phyloP scores from a whole-genome alignment of 192 early-diverging fungal genomes.

The Pilaira anomala region DNA sequence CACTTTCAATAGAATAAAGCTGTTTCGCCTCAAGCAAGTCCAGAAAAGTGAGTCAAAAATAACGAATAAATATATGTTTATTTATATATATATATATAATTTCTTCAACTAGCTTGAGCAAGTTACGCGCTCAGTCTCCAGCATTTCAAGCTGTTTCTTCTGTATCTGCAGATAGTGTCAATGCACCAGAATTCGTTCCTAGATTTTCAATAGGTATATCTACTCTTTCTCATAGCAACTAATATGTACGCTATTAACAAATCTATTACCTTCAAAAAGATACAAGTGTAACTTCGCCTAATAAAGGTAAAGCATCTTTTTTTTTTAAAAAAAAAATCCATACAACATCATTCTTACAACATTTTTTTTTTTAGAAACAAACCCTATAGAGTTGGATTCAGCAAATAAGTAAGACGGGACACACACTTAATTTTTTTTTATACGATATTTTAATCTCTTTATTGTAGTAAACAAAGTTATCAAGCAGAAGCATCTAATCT shows the following conservation, averaged over 20 bases:
- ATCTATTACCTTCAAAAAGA: too few species aligned
- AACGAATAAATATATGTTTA: not conserved
- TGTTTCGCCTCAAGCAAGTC: constrained; percentile 13
- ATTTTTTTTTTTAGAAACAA: too few species aligned
- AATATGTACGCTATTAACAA: too few species aligned
- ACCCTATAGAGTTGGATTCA: too few species aligned
- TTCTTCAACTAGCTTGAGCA: not conserved
- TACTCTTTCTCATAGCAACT: not conserved
- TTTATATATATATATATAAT: not conserved
- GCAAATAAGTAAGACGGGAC: too few species aligned
- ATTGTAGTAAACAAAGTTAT: too few species aligned
- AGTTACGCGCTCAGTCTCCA: constrained; percentile 20
- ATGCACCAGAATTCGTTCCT: constrained; percentile 60
- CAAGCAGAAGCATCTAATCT: too few species aligned
- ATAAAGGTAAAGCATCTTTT: not conserved
- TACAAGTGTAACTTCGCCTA: not conserved
- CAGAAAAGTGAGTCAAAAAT: constrained; percentile 23
- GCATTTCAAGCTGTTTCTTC: constrained; percentile 30
- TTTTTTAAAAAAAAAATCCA: too few species aligned
- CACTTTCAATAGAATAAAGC: constrained; percentile 15
- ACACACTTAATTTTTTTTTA: too few species aligned
- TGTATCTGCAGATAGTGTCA: constrained; percentile 47
- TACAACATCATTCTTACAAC: too few species aligned
- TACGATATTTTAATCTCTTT: too few species aligned
- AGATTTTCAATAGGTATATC: constrained; percentile 33